Base-by-base conservation (phyloP, 495 filamentous ascomycete genomes). In the Hypoxylon fuscum region DNA sequence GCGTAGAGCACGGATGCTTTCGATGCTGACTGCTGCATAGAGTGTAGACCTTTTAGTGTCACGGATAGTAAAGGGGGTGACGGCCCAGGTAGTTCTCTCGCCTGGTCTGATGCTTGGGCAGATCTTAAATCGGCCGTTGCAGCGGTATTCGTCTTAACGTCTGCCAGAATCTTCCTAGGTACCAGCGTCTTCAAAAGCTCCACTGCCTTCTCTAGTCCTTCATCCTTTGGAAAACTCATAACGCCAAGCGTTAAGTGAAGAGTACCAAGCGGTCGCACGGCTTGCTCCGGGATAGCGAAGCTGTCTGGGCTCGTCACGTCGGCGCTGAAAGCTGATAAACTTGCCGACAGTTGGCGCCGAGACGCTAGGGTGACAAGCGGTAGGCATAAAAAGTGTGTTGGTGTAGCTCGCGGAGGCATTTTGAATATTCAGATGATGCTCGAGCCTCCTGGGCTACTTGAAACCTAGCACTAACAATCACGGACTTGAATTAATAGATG, bases 381-480 rank as follows among this genome's bases (percentile, higher is more conserved):
- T 46, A 97, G 73, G 74, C 90, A 94, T 32, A 97, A 85, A 71
- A 96, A 96, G 72, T 97, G 93, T 0, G 93, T 97, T n/a, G 90
- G 81, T 14, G 59, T 41, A 7, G 73, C 50, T 18, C 55, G 64
- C 20, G 70, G 66, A 23, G 72, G 69, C 72, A 74, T 74, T 44
- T 46, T 51, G 42, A 42, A 35, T 45, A 43, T n/a, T n/a, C n/a
- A n/a, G n/a, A 35, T 34, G 10, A 8, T 29, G 25, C 7, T 5
- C 18, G 23, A 5, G 15, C 6, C 15, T 8, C 25, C 25, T 27
- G n/a, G n/a, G n/a, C n/a, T n/a, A n/a, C n/a, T n/a, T n/a, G n/a
- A n/a, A 27, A 27, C 25, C 25, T 27, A 27, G 25, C 25, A 8
- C 25, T 27, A 27, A 27, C 25, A 8, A 27, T 27, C 8, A 3